Evolutionary conservation across 768 basidiomycete species (phyloP).

Genomic region (Mycena albidolilacea): DNA sequence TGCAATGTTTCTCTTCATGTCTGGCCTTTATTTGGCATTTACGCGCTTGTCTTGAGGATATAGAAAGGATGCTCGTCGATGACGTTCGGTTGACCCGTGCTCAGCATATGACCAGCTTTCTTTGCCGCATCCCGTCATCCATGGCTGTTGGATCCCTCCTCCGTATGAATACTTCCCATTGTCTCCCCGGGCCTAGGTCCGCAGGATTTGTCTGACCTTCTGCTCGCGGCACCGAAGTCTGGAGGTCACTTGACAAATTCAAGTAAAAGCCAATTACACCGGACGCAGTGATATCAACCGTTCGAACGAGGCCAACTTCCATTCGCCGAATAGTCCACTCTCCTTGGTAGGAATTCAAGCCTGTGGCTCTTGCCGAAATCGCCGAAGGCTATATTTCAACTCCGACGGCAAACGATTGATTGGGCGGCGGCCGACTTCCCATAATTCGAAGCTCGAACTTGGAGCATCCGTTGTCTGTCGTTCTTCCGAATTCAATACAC

Average conservation of each 20-base stretch:
- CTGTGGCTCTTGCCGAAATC: not conserved
- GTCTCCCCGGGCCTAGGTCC: not conserved
- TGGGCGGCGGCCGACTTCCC: no score
- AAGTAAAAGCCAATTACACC: no score
- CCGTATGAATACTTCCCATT: not conserved
- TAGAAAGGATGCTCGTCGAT: no score
- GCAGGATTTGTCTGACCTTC: not conserved
- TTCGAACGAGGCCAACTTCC: no score
- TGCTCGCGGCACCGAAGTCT: not conserved
- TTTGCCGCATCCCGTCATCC: no score
- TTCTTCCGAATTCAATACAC: not conserved
- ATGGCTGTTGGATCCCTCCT: not conserved
- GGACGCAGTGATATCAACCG: no score
- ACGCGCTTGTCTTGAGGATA: not conserved
- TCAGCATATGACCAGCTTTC: not conserved
- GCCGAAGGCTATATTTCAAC: not conserved
- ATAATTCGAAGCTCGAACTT: slow-evolving; percentile 1
- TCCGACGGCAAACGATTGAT: not conserved
- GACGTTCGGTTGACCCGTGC: not conserved
- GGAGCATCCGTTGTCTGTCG: not conserved
- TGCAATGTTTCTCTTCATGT: not conserved
- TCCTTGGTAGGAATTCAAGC: no score
- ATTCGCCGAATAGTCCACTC: no score
- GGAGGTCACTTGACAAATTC: no score
- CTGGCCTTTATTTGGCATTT: not conserved